Base-by-base conservation (phyloP, 805 yeast genomes). In the Lipomyces yamadae region DNA sequence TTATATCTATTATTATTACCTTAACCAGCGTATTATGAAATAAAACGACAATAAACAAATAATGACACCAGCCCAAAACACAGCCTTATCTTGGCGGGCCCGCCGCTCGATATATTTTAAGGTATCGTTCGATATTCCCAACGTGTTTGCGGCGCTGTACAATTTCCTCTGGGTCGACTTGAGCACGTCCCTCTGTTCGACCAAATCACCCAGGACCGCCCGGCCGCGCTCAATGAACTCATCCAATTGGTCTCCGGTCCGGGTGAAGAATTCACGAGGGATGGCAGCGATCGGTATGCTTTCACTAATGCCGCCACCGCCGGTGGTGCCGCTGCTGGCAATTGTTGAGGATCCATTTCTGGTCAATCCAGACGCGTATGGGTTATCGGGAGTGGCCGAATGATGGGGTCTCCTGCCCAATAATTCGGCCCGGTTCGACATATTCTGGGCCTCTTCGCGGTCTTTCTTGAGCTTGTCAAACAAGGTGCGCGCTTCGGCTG, bases 151-250 rank as follows among this genome's bases (percentile, higher is more conserved):
- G 33, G 90, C 84, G 61, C 86, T 83, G 57, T 87, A 85, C 80
- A 95, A 82, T 70, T 83, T 85, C 55, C 81, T 78, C 70, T 89
- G 91, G 37, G 94, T 82, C 66, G 81, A 81, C 64, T 83, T 80
- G 64, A 94, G 81, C 35, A 88, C 82, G 73, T 88, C 89, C 76
- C 91, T 91, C 76, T 95, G 98, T 58, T 89, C 92, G 24, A 90
- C 89, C 30, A 95, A 81, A 75, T 93, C 97, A 60, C 90, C 96
- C 70, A 92, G 85, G 1, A 97, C 91, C 59, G 84, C 84, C 67
- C 89, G 86, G 1, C 98, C 98, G 88, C 91, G 89, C 74, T 91
- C 98, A 55, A 95, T 77, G 54, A 95, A 91, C 70, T 91, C 92
- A 76, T 95, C 99, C 68, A 95, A 80, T 75, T 91, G 97, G 63